Conservation (phyloP, 495 filamentous ascomycete species). For the Penicillium alfredii region DNA sequence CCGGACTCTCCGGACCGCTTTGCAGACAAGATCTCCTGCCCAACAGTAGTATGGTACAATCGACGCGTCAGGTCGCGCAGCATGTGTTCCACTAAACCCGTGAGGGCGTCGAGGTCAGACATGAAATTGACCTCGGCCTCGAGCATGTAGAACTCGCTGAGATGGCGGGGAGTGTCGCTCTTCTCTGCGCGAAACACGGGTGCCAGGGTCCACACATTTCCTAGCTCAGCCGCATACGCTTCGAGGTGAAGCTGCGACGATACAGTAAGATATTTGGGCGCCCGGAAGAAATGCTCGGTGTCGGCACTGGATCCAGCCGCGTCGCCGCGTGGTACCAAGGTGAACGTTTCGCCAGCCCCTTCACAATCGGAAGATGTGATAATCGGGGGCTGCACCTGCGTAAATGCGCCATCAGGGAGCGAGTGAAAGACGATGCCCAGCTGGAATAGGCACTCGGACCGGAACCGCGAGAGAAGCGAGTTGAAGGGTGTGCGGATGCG, state of each 20-base stretch:
- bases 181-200: constrained; percentile 92
- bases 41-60: constrained; percentile 51
- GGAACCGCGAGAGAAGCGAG: constrained; percentile 70
- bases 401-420: constrained; percentile 53
- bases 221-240: constrained; percentile 80
- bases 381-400: constrained; percentile 86
- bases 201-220: constrained; percentile 88
- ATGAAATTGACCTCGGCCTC: constrained; percentile 84
- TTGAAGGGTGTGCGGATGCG: constrained; percentile 79
- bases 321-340: constrained; percentile 46
- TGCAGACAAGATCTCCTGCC: constrained; percentile 54
- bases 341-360: constrained; percentile 94
- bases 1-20: constrained; percentile 35
- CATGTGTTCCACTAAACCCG: constrained; percentile 73
- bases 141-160: constrained; percentile 99
- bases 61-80: constrained; percentile 54
- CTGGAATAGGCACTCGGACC: constrained; percentile 77
- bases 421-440: constrained; percentile 66
- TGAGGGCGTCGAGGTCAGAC: constrained; percentile 60
- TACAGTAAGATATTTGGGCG: constrained; percentile 91
- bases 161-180: constrained; percentile 88
- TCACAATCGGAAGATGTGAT: constrained; percentile 98
- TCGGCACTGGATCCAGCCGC: constrained; percentile 27
- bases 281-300: constrained; percentile 63
- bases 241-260: constrained; percentile 94